Percentiles rank a stretch among this genome's conserved stretches.
These are phyloP conservation scores for Pythium dissimile DNA, from an alignment of 352 stramenopile species.

Conservation along the genomic window DNA sequence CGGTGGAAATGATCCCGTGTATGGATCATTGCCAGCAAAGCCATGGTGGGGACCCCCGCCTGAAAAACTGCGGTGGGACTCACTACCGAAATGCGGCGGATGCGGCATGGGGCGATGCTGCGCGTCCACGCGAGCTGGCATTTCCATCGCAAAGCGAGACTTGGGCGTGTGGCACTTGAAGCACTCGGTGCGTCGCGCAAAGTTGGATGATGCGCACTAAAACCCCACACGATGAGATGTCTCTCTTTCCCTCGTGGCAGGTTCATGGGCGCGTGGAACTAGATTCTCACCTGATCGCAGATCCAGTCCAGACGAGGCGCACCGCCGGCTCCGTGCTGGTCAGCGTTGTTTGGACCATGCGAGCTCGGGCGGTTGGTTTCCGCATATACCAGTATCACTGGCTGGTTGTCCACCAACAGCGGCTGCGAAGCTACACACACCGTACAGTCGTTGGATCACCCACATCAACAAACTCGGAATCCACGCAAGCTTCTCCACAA, in stretches of 20 bases:
- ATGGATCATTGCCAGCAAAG: no score
- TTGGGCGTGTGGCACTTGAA: constrained; percentile 62
- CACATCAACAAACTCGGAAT: no score
- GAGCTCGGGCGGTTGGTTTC: constrained; percentile 14
- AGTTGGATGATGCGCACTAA: constrained; percentile 78
- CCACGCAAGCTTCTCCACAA: neutral
- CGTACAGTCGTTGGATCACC: neutral
- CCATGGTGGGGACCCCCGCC: no score
- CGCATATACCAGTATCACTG: constrained; percentile 19
- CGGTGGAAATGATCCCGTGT: no score
- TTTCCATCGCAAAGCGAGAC: constrained; percentile 22
- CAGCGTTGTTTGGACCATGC: neutral
- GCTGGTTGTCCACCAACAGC: constrained; percentile 47
- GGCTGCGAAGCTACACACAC: constrained; percentile 37
- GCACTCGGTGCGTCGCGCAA: constrained; percentile 51
- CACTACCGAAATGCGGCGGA: neutral
- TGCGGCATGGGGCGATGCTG: neutral
- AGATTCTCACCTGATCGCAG: constrained; percentile 45
- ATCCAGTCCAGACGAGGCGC: constrained; percentile 59
- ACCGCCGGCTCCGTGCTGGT: neutral
- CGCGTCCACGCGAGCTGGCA: neutral
- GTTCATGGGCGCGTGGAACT: neutral
- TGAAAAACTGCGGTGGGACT: no score
- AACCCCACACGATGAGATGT: no score
- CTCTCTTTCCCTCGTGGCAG: neutral